phyloP scores from a whole-genome alignment of 2,329 filamentous ascomycete species.

The Xylaria sp. region DNA sequence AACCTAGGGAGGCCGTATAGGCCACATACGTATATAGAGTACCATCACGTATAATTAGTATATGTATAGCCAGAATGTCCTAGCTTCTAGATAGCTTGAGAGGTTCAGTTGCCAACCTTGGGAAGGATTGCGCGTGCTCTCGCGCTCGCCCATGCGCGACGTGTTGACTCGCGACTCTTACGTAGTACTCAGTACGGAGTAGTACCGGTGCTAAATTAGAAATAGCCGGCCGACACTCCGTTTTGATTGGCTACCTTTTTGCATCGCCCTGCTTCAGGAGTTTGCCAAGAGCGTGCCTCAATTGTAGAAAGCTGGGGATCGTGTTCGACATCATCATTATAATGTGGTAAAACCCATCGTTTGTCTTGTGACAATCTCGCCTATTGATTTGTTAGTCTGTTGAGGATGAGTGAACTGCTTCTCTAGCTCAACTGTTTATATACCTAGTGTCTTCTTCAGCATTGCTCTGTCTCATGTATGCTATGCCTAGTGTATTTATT shows the following conservation, averaged over 20 bases:
- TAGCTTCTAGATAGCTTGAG: neutral
- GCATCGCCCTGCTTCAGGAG: slow-evolving; percentile 23
- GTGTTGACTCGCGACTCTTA: slow-evolving; percentile 24
- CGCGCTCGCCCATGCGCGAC: slow-evolving; percentile 19
- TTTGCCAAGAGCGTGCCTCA: slow-evolving; percentile 20
- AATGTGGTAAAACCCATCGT: neutral
- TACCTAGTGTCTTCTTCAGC: neutral
- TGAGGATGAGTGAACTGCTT: neutral
- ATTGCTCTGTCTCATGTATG: neutral
- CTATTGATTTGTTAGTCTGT: neutral
- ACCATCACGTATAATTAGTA: neutral
- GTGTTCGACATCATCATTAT: neutral
- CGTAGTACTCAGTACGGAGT: neutral
- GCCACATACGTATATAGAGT: neutral
- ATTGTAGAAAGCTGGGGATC: slow-evolving; percentile 4
- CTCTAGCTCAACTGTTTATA: neutral
- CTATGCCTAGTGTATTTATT: neutral
- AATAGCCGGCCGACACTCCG: slow-evolving; percentile 17
- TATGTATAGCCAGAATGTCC: neutral
- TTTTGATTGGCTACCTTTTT: slow-evolving; percentile 33
- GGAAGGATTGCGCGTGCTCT: slow-evolving; percentile 8
- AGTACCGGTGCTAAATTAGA: slow-evolving; percentile 33
- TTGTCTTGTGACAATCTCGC: neutral
- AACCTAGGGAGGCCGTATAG: neutral
- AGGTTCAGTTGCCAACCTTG: neutral